Evolutionary conservation across 2,329 filamentous ascomycete species (phyloP).

Genomic region (Hymenoscyphus occultus): DNA sequence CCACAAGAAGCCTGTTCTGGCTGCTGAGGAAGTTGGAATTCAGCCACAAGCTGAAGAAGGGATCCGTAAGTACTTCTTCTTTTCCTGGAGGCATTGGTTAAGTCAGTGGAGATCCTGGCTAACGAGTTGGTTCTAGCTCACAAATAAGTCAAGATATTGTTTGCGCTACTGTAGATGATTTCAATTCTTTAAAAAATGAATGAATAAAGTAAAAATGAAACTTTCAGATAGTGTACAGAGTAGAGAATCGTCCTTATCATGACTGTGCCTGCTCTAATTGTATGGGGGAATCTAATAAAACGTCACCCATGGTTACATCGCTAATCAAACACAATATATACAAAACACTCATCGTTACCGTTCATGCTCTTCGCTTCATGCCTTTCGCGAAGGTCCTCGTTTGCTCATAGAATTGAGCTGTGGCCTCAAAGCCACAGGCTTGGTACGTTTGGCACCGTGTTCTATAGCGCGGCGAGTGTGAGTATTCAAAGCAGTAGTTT

Average conservation of each 20-base stretch:
- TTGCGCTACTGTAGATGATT: background rate
- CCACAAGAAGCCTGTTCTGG: slow-evolving; percentile 46
- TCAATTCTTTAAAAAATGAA: background rate
- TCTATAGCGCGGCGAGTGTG: background rate
- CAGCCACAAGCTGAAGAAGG: slow-evolving; percentile 59
- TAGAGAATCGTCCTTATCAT: slow-evolving; percentile 9
- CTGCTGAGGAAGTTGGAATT: slow-evolving; percentile 62
- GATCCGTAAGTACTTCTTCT: slow-evolving; percentile 38
- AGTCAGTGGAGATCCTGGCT: slow-evolving; percentile 5
- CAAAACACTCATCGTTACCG: background rate
- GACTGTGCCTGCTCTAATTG: slow-evolving; percentile 1
- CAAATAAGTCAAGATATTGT: slow-evolving; percentile 7
- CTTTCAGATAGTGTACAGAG: slow-evolving; percentile 9
- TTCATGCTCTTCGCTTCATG: background rate
- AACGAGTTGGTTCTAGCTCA: slow-evolving; percentile 13
- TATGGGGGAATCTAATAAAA: background rate
- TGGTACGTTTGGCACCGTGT: background rate
- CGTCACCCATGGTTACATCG: slow-evolving; percentile 2
- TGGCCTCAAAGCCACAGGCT: slow-evolving; percentile 1
- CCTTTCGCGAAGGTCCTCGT: slow-evolving; percentile 3
- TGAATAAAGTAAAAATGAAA: background rate
- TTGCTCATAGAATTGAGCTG: slow-evolving; percentile 9
- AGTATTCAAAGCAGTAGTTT: background rate
- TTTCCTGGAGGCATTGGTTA: slow-evolving; percentile 7
- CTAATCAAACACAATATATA: slow-evolving; percentile 12